Percentiles rank a stretch among this genome's conserved stretches.
Evolutionary conservation across 495 filamentous ascomycete species (phyloP).

Genomic region (Oidiodendron maius): DNA sequence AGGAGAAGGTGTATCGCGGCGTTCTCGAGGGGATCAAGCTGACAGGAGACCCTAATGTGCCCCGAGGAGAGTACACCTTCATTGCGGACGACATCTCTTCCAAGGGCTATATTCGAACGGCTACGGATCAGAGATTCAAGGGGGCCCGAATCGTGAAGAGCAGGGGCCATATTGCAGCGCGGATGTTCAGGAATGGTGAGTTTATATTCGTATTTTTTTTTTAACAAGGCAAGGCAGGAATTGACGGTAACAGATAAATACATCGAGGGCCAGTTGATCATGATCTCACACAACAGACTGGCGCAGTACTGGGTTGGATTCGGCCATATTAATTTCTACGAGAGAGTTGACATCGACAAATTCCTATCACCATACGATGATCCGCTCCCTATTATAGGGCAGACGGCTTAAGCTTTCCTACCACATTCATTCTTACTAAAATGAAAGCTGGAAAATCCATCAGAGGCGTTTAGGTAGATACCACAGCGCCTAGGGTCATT

Average conservation of each 20-base stretch:
- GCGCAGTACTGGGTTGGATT: constrained; percentile 80
- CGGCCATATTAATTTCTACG: constrained; percentile 75
- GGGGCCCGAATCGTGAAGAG: constrained; percentile 73
- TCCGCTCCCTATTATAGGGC: too few species aligned
- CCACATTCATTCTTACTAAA: too few species aligned
- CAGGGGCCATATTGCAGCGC: constrained; percentile 67
- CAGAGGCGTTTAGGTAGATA: too few species aligned
- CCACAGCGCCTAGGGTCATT: too few species aligned
- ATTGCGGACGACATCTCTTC: constrained; percentile 68
- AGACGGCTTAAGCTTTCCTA: too few species aligned
- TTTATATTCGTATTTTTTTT: constrained; percentile 8
- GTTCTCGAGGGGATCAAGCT: constrained; percentile 78
- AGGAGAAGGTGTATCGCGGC: constrained; percentile 44
- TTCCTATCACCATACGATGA: constrained; percentile 25
- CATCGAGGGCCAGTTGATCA: constrained; percentile 67
- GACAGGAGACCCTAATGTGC: constrained; percentile 85
- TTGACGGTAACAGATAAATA: constrained; percentile 53
- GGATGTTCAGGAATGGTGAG: constrained; percentile 66
- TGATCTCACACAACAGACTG: constrained; percentile 68
- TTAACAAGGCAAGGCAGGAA: not conserved
- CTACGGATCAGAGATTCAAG: constrained; percentile 59
- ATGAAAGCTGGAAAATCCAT: too few species aligned
- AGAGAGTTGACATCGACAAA: constrained; percentile 69
- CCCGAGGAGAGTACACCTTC: constrained; percentile 78
- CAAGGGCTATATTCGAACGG: constrained; percentile 46